These are phyloP conservation scores for Omphalea diandra DNA, from an alignment of 441 rosid species.

Conservation along the genomic window DNA sequence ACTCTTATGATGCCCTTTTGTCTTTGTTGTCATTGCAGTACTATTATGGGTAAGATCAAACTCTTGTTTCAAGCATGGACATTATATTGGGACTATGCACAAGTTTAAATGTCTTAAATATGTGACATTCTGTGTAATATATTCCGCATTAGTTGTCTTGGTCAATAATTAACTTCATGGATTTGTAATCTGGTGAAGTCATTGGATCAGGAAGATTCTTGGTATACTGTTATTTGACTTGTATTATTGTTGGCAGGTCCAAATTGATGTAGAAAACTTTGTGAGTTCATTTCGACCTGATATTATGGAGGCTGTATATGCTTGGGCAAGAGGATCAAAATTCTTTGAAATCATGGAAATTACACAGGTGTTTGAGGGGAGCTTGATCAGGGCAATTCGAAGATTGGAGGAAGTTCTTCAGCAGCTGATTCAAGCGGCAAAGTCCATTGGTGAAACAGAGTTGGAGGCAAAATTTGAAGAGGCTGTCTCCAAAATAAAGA, in stretches of 20 bases:
- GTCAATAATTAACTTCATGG: background rate
- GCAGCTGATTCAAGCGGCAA: constrained; percentile 89
- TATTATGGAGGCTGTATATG: constrained; percentile 91
- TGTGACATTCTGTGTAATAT: background rate
- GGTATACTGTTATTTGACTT: background rate
- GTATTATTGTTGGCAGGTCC: constrained; percentile 50
- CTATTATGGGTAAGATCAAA: background rate
- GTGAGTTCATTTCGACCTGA: constrained; percentile 88
- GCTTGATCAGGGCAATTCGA: constrained; percentile 97
- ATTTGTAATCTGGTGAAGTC: background rate
- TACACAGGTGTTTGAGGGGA: constrained; percentile 90
- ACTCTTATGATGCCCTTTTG: background rate
- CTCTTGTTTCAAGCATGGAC: background rate
- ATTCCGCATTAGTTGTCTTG: background rate
- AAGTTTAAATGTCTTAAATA: background rate
- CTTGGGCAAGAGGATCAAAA: constrained; percentile 97
- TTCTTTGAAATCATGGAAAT: constrained; percentile 94
- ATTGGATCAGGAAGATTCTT: background rate
- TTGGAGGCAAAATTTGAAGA: constrained; percentile 83
- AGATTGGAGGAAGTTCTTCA: constrained; percentile 96
- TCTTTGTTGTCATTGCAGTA: background rate
- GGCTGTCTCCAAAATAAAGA: constrained; percentile 88
- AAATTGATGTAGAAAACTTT: constrained; percentile 80
- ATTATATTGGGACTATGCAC: background rate
- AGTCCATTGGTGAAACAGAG: constrained; percentile 86